phyloP scores from a whole-genome alignment of 371 early-diverging fungal genomes.

The Sporodiniella umbellata region DNA sequence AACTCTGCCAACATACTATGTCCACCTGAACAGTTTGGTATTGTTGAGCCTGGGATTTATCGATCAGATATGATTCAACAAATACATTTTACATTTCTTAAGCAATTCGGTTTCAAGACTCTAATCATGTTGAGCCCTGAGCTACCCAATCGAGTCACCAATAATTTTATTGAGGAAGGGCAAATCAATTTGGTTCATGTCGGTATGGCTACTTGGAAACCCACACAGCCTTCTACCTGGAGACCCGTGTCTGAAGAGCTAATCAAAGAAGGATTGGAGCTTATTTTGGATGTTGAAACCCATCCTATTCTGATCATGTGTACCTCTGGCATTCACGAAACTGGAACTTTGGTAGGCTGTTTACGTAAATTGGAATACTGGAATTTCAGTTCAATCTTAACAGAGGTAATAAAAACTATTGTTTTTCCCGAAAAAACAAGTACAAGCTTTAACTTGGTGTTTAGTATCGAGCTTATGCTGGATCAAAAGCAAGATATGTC shows the following conservation, averaged over 20 bases:
- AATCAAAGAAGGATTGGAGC: conserved; percentile 89
- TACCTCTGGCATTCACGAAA: conserved; percentile 84
- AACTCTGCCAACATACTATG: conserved; percentile 31
- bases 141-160: conserved; percentile 70
- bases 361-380: conserved; percentile 89
- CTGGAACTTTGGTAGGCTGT: conserved; percentile 86
- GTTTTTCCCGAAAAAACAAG: too few species aligned
- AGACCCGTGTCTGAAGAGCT: conserved; percentile 92
- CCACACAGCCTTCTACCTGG: conserved; percentile 67
- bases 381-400: conserved; percentile 94
- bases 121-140: conserved; percentile 88
- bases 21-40: conserved; percentile 90
- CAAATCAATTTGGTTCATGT: conserved; percentile 76
- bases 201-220: conserved; percentile 60
- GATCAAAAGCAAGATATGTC: conserved; percentile 79
- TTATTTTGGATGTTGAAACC: conserved; percentile 68
- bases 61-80: conserved; percentile 77
- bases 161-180: conserved; percentile 79
- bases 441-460: neutral
- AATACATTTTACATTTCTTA: conserved; percentile 74
- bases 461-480: conserved; percentile 87
- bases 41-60: conserved; percentile 86
- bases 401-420: conserved; percentile 74
- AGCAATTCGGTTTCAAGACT: conserved; percentile 74
- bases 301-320: conserved; percentile 91